Evolutionary conservation across 208 protist genomes (phyloP).

Genomic region (Leptomonas seymouri): DNA sequence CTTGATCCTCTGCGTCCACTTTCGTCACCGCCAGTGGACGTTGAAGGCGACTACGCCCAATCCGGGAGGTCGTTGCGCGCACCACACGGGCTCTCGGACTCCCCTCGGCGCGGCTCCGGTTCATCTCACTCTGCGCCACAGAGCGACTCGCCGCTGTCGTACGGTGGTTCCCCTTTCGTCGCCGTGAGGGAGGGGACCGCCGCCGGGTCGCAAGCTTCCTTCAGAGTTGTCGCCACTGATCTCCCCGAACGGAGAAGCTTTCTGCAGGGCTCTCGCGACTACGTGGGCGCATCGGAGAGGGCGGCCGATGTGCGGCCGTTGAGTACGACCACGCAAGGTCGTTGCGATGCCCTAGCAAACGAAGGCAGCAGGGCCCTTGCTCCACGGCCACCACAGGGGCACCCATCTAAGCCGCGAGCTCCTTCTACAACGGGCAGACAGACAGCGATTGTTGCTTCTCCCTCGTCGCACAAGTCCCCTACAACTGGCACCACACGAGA

Average conservation of each 20-base stretch:
- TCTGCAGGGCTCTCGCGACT: not conserved
- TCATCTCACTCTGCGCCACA: constrained; percentile 4
- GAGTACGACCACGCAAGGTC: not conserved
- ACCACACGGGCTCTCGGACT: constrained; percentile 23
- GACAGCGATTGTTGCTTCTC: not conserved
- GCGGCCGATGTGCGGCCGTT: not conserved
- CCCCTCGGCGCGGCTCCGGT: constrained; percentile 6
- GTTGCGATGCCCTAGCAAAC: not conserved
- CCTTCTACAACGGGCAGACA: not conserved
- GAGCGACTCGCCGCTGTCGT: constrained; percentile 7
- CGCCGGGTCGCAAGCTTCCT: not conserved
- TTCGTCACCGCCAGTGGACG: constrained; percentile 1
- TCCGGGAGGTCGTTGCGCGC: not conserved
- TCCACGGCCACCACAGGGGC: not conserved
- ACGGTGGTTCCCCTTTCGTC: constrained; percentile 3
- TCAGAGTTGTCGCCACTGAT: not conserved
- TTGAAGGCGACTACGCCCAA: not conserved
- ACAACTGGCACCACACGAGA: not conserved
- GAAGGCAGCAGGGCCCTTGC: not conserved
- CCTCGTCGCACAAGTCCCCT: not conserved
- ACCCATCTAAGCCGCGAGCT: not conserved
- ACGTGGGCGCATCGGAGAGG: not conserved
- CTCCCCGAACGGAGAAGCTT: not conserved
- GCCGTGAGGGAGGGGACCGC: constrained; percentile 10
- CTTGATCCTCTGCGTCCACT: constrained; percentile 17